Percentiles rank a stretch among this genome's conserved stretches.
phyloP scores from a whole-genome alignment of 2,329 filamentous ascomycete species.

The Amauroascus verrucosus region DNA sequence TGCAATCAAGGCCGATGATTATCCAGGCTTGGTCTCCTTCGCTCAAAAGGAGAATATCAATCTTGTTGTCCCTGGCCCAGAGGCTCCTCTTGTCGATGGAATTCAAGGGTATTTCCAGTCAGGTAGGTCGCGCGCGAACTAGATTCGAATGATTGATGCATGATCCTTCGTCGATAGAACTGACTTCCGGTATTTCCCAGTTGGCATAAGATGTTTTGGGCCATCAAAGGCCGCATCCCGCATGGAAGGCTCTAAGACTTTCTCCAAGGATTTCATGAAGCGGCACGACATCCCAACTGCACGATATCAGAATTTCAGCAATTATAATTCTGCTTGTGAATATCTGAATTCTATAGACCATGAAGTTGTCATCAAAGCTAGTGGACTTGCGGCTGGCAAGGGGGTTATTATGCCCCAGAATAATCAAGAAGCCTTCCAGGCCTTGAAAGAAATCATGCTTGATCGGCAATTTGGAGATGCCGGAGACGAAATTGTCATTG shows the following conservation, averaged over 20 bases:
- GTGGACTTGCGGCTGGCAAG: constrained; percentile 85
- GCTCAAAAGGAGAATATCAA: constrained; percentile 64
- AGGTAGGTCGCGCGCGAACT: constrained; percentile 26
- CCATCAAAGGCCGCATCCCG: constrained; percentile 72
- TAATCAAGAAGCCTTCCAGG: constrained; percentile 71
- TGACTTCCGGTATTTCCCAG: constrained; percentile 26
- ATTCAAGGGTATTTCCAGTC: constrained; percentile 72
- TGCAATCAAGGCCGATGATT: constrained; percentile 63
- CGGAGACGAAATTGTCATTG: constrained; percentile 85
- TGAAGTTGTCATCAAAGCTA: constrained; percentile 85
- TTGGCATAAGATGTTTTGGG: constrained; percentile 72
- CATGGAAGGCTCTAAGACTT: constrained; percentile 95
- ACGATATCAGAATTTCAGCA: constrained; percentile 75
- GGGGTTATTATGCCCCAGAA: constrained; percentile 80
- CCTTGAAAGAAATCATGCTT: constrained; percentile 82
- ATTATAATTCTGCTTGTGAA: constrained; percentile 59
- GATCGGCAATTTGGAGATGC: constrained; percentile 76
- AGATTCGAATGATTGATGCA: neutral
- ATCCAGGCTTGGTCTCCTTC: constrained; percentile 63
- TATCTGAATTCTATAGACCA: constrained; percentile 65
- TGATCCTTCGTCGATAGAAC: neutral
- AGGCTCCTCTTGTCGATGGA: constrained; percentile 86
- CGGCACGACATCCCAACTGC: constrained; percentile 83
- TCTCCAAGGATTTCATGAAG: constrained; percentile 97
- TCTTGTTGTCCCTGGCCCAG: constrained; percentile 80